Evolutionary conservation across 2,329 filamentous ascomycete species (phyloP), one percentile per base, ranked within the genome.

Genomic region (Arachnomyces sp.): DNA sequence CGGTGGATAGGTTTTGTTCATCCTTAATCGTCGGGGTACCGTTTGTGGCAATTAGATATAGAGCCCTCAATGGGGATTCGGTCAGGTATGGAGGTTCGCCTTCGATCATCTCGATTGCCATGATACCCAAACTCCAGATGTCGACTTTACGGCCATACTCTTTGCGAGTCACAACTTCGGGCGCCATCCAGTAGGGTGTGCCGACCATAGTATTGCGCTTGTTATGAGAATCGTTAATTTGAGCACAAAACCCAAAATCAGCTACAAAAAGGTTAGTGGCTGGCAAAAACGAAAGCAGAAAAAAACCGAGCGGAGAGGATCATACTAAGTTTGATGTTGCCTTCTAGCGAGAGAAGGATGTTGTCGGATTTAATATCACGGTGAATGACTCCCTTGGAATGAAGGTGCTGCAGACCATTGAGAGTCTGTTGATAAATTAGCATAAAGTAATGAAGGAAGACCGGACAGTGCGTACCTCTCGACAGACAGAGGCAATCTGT

Each of bases 91-190:
- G 92, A 9, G 92, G 92, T 63, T 96, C 92, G 60, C 90, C 92
- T 67, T 96, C 92, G 50, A 98, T 95, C 92, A 98, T 98, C 66
- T 98, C 92, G 56, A 98, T 96, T 6, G 92, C 88, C 92, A 98
- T 96, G 67, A 98, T 98, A 44, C 92, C 92, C 33, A 98, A 71
- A 44, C 86, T 94, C 92, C 92, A 98, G 52, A 98, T 95, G 59
- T 98, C 92, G 40, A 98, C 90, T 66, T 96, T 98, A 47, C 90
- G 84, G 50, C 92, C 92, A 65, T 98, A 98, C 66, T 96, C 92
- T 64, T 96, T 96, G 31, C 89, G 76, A 5, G 88, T 96, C 18
- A 98, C 92, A 15, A 98, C 90, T 66, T 98, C 92, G 3, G 92
- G 92, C 1, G 92, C 92, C 92, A 98, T 98, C 92, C 92, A 98